Evolutionary conservation across 169 alveolate genomes (phyloP).

Genomic region (Cryptosporidium andersoni): DNA sequence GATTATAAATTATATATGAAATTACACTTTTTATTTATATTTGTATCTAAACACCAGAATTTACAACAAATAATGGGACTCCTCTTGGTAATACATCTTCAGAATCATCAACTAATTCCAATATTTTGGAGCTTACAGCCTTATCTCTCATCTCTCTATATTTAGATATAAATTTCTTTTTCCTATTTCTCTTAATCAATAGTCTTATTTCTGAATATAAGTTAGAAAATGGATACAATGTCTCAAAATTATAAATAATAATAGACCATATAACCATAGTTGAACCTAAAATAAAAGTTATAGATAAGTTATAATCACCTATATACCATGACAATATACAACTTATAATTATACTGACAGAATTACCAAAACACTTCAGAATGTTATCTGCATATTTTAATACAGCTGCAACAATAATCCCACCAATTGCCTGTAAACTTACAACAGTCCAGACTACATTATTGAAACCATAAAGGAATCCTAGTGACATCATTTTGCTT

Average conservation of each 20-base stretch:
- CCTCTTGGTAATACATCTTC: conserved; percentile 68
- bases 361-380: conserved; percentile 78
- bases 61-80: conserved; percentile 44
- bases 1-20: too few species aligned
- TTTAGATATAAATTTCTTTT: conserved; percentile 30
- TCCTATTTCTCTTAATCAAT: conserved; percentile 20
- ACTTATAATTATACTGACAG: conserved; percentile 74
- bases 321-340: conserved; percentile 57
- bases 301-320: conserved; percentile 48
- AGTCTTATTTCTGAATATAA: conserved; percentile 4
- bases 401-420: conserved; percentile 83
- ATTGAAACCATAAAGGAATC: conserved; percentile 78
- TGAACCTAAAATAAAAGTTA: conserved; percentile 24
- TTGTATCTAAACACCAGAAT: conserved; percentile 18
- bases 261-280: conserved; percentile 59
- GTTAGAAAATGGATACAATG: conserved; percentile 14
- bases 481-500: conserved; percentile 31
- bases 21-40: background rate
- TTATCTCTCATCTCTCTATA: conserved; percentile 41
- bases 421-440: conserved; percentile 80
- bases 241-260: conserved; percentile 48
- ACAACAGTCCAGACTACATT: conserved; percentile 73
- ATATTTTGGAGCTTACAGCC: conserved; percentile 8
- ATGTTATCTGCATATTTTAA: conserved; percentile 84
- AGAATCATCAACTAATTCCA: conserved; percentile 6